Evolutionary conservation across 352 stramenopile genomes (phyloP), one percentile per base, ranked within the genome.

Genomic region (Thalassiosira hispida): DNA sequence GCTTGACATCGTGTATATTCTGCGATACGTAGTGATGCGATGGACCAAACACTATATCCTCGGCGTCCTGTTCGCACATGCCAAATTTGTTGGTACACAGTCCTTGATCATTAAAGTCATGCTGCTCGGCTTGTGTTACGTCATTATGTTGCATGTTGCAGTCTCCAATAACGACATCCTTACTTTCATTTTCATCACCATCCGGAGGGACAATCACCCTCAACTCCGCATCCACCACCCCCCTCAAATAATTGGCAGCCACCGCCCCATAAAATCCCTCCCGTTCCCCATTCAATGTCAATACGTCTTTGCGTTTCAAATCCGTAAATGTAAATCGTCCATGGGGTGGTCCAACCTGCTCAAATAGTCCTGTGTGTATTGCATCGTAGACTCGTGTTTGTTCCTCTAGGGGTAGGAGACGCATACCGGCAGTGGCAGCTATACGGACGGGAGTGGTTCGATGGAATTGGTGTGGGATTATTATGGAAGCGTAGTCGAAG

Each of bases 211-310:
- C 56, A 73, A 84, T 79, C 2, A 85, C 67, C 14, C 65, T 73
- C 18, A 94, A 73, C 53, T 90, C 75, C 6, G 82, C 79, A 86
- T 91, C 84, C 47, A 94, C 83, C 11, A 89, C 78, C 27, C 89
- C 89, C 53, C 84, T 67, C 44, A 94, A 81, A 81, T 90, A 94
- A 77, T 94, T 94, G 0, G 85, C 89, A 29, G 89, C 86, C 8
- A 94, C 73, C 27, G 86, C 86, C 7, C 89, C 89, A 81, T 89
- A 94, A 79, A 87, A 91, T 14, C 79, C 89, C 73, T 94, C 89
- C 53, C 84, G 55, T 53, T 91, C 81, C 52, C 89, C 89, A 69
- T 83, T 83, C 25, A 94, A 69, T 33, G 89, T 94, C 35, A 81
- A 75, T 47, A 94, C 77, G 72, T 92, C 80, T 6, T 81, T 67